Conservation (phyloP, 2,329 filamentous ascomycete species). For the Diaporthe longicolla region DNA sequence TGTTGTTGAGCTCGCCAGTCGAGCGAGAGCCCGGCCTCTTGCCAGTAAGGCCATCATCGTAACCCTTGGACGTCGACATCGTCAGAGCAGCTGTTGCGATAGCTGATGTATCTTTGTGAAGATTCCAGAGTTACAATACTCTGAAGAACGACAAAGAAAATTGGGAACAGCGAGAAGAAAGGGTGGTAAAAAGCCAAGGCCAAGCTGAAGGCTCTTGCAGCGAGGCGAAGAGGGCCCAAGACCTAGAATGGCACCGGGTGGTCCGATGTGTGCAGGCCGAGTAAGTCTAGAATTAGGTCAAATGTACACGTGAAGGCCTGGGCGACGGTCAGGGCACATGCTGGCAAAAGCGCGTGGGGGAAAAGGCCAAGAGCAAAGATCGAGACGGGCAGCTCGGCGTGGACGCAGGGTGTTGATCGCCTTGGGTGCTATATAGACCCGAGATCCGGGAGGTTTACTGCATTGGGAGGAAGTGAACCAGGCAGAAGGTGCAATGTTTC, state of each 20-base stretch:
- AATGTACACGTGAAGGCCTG: constrained; percentile 18
- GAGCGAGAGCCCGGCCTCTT: constrained; percentile 19
- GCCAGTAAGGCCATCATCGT: constrained; percentile 3
- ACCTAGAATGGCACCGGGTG: constrained; percentile 10
- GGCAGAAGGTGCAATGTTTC: not conserved
- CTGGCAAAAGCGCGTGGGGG: constrained; percentile 30
- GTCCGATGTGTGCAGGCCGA: constrained; percentile 28
- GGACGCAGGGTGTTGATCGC: constrained; percentile 26
- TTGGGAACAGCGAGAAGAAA: not conserved
- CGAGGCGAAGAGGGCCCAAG: constrained; percentile 26
- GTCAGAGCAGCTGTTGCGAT: not conserved
- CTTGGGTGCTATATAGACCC: constrained; percentile 32
- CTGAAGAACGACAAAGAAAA: not conserved
- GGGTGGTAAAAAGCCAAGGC: constrained; percentile 29
- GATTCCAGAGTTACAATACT: not conserved
- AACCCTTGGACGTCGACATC: constrained; percentile 28
- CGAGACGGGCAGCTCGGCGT: constrained; percentile 7
- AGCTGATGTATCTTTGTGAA: not conserved
- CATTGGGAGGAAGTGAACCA: constrained; percentile 29
- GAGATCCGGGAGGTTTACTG: constrained; percentile 24
- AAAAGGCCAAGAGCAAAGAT: constrained; percentile 25
- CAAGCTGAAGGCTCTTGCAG: constrained; percentile 24
- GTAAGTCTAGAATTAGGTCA: not conserved
- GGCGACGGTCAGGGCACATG: constrained; percentile 26
- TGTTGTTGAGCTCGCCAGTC: constrained; percentile 16